Evolutionary conservation across 345 rosid genomes (phyloP).

Genomic region (Eucalyptus pauciflora): DNA sequence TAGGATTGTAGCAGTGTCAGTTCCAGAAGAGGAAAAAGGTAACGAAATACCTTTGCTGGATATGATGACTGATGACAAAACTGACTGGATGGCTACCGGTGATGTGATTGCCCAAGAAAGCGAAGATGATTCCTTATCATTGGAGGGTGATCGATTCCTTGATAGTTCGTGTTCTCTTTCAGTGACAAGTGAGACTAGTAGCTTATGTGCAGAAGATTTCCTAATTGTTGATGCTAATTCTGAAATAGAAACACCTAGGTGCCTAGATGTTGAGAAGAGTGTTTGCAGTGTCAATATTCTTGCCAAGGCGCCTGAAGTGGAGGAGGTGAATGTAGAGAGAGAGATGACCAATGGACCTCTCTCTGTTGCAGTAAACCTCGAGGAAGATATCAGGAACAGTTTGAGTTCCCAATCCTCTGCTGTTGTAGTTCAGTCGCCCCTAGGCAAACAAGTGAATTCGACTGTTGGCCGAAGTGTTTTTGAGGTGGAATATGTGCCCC

Average conservation of each 20-base stretch:
- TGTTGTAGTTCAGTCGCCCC: slow-evolving; percentile 26
- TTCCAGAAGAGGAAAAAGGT: slow-evolving; percentile 7
- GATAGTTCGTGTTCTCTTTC: slow-evolving; percentile 54
- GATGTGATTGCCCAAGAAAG: slow-evolving; percentile 17
- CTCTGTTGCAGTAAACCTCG: slow-evolving; percentile 20
- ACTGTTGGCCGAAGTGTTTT: slow-evolving; percentile 56
- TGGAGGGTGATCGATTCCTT: slow-evolving; percentile 42
- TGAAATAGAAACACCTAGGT: slow-evolving; percentile 19
- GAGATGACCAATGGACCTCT: slow-evolving; percentile 19
- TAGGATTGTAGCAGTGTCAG: slow-evolving; percentile 2
- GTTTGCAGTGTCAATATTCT: slow-evolving; percentile 21
- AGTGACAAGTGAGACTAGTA: slow-evolving; percentile 62
- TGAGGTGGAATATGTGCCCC: slow-evolving; percentile 80
- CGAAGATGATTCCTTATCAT: slow-evolving; percentile 47
- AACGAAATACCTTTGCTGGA: slow-evolving; percentile 15
- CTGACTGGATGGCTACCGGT: slow-evolving; percentile 19
- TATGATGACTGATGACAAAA: slow-evolving; percentile 23
- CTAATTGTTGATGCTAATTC: slow-evolving; percentile 28
- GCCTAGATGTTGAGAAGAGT: slow-evolving; percentile 23
- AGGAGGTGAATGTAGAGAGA: not conserved
- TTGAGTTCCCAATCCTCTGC: slow-evolving; percentile 20
- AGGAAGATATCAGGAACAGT: slow-evolving; percentile 24
- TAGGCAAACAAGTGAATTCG: slow-evolving; percentile 16
- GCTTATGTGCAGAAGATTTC: slow-evolving; percentile 62
- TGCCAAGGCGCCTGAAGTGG: slow-evolving; percentile 26